These are phyloP conservation scores for Fremontodendron californicum DNA, from an alignment of 345 rosid genomes.

Conservation along the genomic window DNA sequence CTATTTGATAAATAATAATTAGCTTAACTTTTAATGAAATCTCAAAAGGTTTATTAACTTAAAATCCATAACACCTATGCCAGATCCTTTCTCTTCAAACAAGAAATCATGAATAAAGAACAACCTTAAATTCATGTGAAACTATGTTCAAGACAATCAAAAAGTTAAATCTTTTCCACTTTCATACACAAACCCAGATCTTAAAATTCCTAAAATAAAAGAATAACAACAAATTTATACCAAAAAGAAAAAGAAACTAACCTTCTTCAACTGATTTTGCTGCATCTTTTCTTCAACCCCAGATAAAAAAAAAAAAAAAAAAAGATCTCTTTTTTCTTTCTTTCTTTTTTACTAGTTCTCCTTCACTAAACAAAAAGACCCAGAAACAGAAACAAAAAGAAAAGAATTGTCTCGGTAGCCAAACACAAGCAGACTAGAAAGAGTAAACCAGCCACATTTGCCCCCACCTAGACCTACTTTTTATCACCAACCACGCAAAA, in stretches of 20 bases:
- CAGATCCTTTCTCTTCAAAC: background rate
- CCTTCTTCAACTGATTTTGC: constrained; percentile 2
- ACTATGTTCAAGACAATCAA: background rate
- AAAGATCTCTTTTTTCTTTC: background rate
- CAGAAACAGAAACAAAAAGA: background rate
- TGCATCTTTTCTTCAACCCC: constrained; percentile 3
- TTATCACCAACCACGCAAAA: background rate
- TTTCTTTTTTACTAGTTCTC: background rate
- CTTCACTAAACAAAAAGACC: background rate
- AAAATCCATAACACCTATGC: background rate
- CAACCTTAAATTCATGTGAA: background rate
- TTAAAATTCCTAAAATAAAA: background rate
- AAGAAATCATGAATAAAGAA: background rate
- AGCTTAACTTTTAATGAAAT: background rate
- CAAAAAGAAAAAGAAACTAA: background rate
- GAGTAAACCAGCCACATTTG: background rate
- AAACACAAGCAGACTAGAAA: constrained; percentile 3
- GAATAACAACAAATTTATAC: background rate
- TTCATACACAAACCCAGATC: constrained; percentile 3
- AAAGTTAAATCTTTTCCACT: background rate
- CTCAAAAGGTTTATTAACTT: background rate
- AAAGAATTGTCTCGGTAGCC: background rate
- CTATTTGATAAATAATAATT: background rate
- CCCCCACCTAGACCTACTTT: background rate
- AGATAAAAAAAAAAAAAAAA: background rate